Evolutionary conservation across 345 rosid genomes (phyloP).

Genomic region (Conringia planisiliqua): DNA sequence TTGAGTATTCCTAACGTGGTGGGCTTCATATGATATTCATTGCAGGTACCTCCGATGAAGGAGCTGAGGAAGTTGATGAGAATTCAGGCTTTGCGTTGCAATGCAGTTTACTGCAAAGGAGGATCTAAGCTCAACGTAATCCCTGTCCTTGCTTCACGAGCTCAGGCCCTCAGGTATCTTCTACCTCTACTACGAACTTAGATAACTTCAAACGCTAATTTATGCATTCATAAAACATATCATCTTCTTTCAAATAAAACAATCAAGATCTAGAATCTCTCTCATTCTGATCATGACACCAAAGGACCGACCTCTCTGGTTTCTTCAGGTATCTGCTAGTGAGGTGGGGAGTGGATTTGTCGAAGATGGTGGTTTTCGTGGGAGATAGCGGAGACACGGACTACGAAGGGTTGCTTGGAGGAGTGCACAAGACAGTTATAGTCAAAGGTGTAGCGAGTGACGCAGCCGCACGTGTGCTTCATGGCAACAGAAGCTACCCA

Average conservation of each 20-base stretch:
- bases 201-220: background rate
- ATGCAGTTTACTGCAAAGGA: constrained; percentile 56
- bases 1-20: background rate
- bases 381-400: constrained; percentile 73
- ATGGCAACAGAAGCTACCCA: constrained; percentile 53
- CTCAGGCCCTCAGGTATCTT: constrained; percentile 70
- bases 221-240: background rate
- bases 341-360: constrained; percentile 62
- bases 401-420: constrained; percentile 66
- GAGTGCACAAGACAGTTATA: constrained; percentile 51
- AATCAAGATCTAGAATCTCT: background rate
- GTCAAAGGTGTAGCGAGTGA: constrained; percentile 42
- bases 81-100: constrained; percentile 65
- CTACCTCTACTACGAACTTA: background rate
- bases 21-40: background rate
- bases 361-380: constrained; percentile 46
- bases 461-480: constrained; percentile 43
- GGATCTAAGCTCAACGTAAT: constrained; percentile 56
- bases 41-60: constrained; percentile 53
- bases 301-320: background rate
- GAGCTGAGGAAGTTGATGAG: constrained; percentile 63
- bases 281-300: background rate
- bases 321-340: constrained; percentile 54
- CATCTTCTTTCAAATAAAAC: background rate
- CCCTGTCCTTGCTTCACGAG: constrained; percentile 68